phyloP scores from a whole-genome alignment of 202 grass and related monocot genomes.

The Schoenoplectus triqueter region DNA sequence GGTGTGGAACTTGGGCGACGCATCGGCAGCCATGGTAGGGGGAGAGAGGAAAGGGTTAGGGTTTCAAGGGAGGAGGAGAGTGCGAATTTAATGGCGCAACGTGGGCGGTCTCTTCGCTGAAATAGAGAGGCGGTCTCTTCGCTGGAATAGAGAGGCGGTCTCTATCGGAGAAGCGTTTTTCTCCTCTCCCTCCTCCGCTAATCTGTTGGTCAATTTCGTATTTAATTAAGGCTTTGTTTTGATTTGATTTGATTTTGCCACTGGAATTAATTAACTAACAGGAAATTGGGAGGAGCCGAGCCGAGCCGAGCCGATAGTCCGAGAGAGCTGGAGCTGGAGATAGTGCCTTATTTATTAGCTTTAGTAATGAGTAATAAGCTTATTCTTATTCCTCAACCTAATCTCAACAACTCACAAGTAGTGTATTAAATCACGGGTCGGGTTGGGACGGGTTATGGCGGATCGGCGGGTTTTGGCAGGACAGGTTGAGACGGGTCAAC shows the following conservation, averaged over 20 bases:
- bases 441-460: too few species aligned
- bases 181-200: constrained; percentile 6
- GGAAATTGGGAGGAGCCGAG: not conserved
- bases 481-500: too few species aligned
- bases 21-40: constrained; percentile 43
- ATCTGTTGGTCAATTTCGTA: not conserved
- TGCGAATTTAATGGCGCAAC: constrained; percentile 30
- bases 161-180: constrained; percentile 24
- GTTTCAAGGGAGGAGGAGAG: constrained; percentile 40
- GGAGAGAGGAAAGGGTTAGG: constrained; percentile 46
- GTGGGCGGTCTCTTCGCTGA: not conserved
- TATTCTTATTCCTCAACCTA: too few species aligned
- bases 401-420: too few species aligned
- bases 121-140: too few species aligned
- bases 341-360: too few species aligned
- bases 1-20: constrained; percentile 44
- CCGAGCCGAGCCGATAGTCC: not conserved
- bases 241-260: constrained; percentile 1
- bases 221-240: constrained; percentile 17
- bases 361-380: too few species aligned
- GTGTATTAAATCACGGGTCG: too few species aligned
- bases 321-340: not conserved
- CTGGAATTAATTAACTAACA: not conserved
- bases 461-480: too few species aligned
- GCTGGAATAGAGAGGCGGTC: constrained; percentile 28